Conservation (phyloP, 1,284 basidiomycete genomes). For the Cryptococcus sp. region DNA sequence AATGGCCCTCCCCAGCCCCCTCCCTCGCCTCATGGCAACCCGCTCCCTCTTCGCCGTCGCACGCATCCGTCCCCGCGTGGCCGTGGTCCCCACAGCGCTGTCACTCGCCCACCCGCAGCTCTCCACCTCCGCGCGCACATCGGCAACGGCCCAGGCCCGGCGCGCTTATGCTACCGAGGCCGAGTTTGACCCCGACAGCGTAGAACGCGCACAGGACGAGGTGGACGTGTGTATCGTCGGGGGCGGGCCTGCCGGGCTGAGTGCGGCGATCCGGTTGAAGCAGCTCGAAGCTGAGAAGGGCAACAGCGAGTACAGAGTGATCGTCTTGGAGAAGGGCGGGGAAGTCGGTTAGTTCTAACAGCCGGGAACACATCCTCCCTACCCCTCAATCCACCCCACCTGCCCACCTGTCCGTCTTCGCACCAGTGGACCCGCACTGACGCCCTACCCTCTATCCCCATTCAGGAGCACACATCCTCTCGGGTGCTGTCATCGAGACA, state of each 20-base stretch:
- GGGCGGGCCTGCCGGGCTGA: constrained; percentile 89
- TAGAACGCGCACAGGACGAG: constrained; percentile 78
- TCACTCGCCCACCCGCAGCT: constrained; percentile 1
- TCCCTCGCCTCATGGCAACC: constrained; percentile 10
- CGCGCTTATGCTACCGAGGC: constrained; percentile 33
- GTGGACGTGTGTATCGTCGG: constrained; percentile 98
- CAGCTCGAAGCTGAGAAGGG: constrained; percentile 78
- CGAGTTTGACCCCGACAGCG: constrained; percentile 44
- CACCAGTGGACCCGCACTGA: background rate
- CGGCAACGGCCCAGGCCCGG: background rate
- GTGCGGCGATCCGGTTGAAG: constrained; percentile 93
- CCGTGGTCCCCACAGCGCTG: background rate
- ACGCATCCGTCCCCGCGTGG: constrained; percentile 6
- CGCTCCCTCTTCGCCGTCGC: constrained; percentile 10
- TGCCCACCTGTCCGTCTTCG: background rate
- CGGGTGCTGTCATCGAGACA: constrained; percentile 93
- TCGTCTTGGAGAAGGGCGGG: constrained; percentile 90
- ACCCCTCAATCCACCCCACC: background rate
- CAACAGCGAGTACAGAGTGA: constrained; percentile 78
- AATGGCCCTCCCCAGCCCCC: constrained; percentile 8
- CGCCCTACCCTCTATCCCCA: background rate
- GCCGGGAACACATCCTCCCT: too few species aligned
- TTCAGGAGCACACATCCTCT: constrained; percentile 88
- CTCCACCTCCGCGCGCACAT: background rate
- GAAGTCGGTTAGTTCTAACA: constrained; percentile 70